These are phyloP conservation scores for Fusarium zealandicum DNA, from an alignment of 2,329 filamentous ascomycete species.

Conservation along the genomic window DNA sequence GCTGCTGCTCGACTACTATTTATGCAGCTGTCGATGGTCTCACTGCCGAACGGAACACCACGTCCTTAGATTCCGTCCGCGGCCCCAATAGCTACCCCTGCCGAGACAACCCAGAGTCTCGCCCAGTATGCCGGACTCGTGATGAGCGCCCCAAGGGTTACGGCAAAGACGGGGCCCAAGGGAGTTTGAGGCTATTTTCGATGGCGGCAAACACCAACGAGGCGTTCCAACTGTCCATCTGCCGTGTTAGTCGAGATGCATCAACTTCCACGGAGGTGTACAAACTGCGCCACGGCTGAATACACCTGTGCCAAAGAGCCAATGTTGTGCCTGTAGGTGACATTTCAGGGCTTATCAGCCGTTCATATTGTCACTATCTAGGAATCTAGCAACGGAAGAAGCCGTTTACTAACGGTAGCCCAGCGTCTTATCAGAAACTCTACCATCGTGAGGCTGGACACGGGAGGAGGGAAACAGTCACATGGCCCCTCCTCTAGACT, in stretches of 20 bases:
- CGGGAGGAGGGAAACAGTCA: conserved; percentile 26
- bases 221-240: conserved; percentile 6
- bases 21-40: conserved; percentile 14
- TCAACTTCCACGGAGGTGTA: conserved; percentile 1
- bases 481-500: conserved; percentile 10
- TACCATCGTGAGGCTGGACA: conserved; percentile 25
- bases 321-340: conserved; percentile 17
- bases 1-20: conserved; percentile 3
- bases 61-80: neutral
- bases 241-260: too few species aligned
- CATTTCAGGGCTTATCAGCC: conserved; percentile 17
- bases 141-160: neutral
- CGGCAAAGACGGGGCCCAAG: neutral
- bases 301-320: conserved; percentile 6
- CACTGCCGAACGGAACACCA: conserved; percentile 3
- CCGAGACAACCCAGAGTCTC: conserved; percentile 7
- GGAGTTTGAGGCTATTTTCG: neutral
- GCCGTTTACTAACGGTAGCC: neutral
- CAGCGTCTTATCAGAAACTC: conserved; percentile 14
- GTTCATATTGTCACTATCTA: conserved; percentile 15
- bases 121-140: conserved; percentile 27
- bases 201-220: conserved; percentile 14
- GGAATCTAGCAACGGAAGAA: conserved; percentile 4
- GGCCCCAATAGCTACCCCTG: conserved; percentile 3
- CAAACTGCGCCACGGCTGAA: conserved; percentile 25